phyloP scores from a whole-genome alignment of 345 rosid genomes.

The Firmiana major region DNA sequence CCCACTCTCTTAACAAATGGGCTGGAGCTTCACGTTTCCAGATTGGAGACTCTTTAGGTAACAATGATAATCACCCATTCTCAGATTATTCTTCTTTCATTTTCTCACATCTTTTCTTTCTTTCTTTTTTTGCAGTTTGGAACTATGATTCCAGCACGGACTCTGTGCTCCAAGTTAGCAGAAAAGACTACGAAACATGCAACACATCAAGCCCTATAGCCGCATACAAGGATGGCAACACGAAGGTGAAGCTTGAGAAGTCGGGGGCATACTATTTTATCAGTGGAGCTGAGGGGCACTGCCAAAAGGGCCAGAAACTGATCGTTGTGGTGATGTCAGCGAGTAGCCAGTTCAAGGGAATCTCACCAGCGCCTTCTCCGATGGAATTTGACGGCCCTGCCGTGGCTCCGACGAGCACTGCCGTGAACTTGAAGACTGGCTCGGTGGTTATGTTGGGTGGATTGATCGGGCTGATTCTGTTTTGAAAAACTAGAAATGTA shows the following conservation, averaged over 20 bases:
- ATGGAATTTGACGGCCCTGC: neutral
- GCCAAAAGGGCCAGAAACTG: neutral
- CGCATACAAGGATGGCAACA: slow-evolving; percentile 7
- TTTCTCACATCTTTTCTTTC: too few relatives aligned
- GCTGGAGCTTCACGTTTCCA: too few relatives aligned
- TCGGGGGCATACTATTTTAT: neutral
- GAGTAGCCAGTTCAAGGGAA: neutral
- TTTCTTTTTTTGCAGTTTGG: too few relatives aligned
- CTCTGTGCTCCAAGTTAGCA: neutral
- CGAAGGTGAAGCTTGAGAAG: slow-evolving; percentile 28
- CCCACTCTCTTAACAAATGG: too few relatives aligned
- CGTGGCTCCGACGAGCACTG: neutral
- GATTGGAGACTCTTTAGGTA: too few relatives aligned
- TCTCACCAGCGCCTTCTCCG: neutral
- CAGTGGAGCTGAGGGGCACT: neutral
- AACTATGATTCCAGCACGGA: too few relatives aligned
- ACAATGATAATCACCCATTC: too few relatives aligned
- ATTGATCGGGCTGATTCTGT: neutral
- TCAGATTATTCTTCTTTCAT: too few relatives aligned
- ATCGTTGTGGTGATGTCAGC: neutral
- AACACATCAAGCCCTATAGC: too few relatives aligned
- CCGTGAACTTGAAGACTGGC: neutral
- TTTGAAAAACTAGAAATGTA: neutral
- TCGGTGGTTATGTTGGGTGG: neutral
- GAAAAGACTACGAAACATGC: too few relatives aligned